Conservation (phyloP, 306 rosid genomes). For the Cucumis sativus region DNA sequence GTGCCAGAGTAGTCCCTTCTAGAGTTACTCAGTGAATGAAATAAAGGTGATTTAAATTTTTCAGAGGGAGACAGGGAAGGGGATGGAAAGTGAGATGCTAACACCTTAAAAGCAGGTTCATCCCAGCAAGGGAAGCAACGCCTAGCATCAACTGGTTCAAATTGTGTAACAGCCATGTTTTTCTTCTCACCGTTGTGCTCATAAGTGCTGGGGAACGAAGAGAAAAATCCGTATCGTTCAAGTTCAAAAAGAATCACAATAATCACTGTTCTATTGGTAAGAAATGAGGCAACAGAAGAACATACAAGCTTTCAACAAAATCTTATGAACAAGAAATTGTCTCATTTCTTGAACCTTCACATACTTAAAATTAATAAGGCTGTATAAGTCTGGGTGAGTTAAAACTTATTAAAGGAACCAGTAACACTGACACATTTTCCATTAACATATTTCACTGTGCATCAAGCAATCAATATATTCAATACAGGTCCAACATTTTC, state of each 20-base stretch:
- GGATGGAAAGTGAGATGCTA: background rate
- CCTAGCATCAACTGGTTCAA: constrained; percentile 97
- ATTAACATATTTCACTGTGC: background rate
- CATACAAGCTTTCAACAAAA: too few relatives aligned
- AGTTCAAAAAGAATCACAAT: background rate
- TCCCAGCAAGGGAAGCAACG: constrained; percentile 99
- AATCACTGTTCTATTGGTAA: background rate
- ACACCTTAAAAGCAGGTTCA: constrained; percentile 94
- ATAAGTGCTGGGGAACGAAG: constrained; percentile 33
- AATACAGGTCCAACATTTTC: background rate
- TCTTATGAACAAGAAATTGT: background rate
- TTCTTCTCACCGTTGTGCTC: constrained; percentile 74
- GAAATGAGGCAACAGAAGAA: background rate
- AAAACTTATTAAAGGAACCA: background rate
- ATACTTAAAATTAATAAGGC: background rate
- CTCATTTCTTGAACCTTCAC: background rate
- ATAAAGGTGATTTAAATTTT: background rate
- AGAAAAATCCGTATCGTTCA: background rate
- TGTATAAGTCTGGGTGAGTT: background rate
- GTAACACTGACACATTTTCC: background rate
- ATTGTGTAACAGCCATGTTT: constrained; percentile 95
- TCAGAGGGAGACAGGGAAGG: background rate
- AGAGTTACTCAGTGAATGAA: background rate
- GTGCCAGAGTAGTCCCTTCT: background rate
- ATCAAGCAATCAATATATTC: background rate